Percentiles rank a stretch among this genome's conserved stretches.
Evolutionary conservation across 2,329 filamentous ascomycete genomes (phyloP).

Genomic region (Diaporthe citrichinensis): DNA sequence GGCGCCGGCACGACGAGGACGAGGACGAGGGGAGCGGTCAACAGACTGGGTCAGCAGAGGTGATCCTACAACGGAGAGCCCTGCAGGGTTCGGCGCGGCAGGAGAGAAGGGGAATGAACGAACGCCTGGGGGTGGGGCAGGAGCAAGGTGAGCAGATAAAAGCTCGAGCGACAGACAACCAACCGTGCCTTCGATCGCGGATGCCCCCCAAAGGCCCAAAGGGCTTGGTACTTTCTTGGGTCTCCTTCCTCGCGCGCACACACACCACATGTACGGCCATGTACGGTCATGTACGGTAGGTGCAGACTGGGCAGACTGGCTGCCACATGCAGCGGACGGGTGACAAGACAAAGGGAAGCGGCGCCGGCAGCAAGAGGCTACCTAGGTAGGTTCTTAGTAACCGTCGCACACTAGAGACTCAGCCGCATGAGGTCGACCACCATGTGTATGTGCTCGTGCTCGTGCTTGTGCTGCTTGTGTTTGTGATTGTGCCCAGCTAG

Average conservation of each 20-base stretch:
- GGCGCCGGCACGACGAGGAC: background rate
- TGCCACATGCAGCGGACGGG: background rate
- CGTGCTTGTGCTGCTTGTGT: background rate
- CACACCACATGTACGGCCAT: background rate
- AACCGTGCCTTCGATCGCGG: background rate
- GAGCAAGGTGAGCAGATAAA: background rate
- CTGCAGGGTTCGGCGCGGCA: background rate
- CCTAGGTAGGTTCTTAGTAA: too few relatives aligned
- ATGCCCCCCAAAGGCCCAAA: background rate
- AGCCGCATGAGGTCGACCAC: background rate
- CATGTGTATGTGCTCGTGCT: background rate
- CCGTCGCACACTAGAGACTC: conserved; percentile 7
- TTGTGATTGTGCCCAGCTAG: background rate
- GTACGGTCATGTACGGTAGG: too few relatives aligned
- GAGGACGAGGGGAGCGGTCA: conserved; percentile 13
- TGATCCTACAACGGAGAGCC: conserved; percentile 1
- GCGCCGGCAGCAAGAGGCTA: too few relatives aligned
- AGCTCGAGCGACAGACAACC: background rate
- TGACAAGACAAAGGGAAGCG: background rate
- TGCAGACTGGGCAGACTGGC: background rate
- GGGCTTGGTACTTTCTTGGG: conserved; percentile 22
- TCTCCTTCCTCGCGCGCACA: too few relatives aligned
- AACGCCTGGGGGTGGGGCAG: too few relatives aligned
- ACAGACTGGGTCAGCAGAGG: conserved; percentile 24
- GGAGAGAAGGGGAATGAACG: background rate